phyloP scores from a whole-genome alignment of 2,329 filamentous ascomycete species.

The Colletotrichum spinosum region DNA sequence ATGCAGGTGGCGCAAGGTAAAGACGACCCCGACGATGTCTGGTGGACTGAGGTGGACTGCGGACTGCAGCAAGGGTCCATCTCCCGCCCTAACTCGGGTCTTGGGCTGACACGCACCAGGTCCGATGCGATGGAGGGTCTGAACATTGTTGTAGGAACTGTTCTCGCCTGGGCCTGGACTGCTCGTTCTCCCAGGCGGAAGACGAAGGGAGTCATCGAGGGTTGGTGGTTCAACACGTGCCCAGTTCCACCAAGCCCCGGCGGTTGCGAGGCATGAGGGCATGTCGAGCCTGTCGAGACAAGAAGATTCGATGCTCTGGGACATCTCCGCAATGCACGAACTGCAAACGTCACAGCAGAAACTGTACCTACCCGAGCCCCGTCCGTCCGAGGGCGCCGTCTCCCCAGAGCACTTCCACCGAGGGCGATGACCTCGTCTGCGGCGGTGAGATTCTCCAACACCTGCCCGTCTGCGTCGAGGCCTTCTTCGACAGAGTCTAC shows the following conservation, averaged over 20 bases:
- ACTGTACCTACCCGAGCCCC: conserved; percentile 4
- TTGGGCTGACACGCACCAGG: conserved; percentile 17
- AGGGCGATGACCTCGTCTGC: no score
- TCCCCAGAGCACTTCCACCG: no score
- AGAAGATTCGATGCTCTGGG: conserved; percentile 42
- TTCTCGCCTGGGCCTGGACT: conserved; percentile 47
- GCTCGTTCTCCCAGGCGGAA: conserved; percentile 42
- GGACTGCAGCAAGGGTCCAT: not conserved
- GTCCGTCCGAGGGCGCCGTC: no score
- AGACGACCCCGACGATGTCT: not conserved
- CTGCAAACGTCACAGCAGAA: conserved; percentile 38
- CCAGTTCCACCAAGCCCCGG: conserved; percentile 26
- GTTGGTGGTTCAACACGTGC: conserved; percentile 35
- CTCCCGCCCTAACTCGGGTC: not conserved
- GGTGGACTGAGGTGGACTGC: not conserved
- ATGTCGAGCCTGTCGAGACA: conserved; percentile 44
- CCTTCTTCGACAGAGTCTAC: no score
- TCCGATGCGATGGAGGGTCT: conserved; percentile 47
- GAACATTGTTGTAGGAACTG: conserved; percentile 46
- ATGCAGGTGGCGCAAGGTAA: conserved; percentile 41
- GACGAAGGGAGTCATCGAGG: not conserved
- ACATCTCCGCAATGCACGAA: conserved; percentile 40
- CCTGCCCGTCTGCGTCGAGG: no score
- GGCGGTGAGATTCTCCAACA: no score
- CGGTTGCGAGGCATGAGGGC: conserved; percentile 39